Evolutionary conservation across 1,284 basidiomycete genomes (phyloP).

Genomic region (Rhodotorula sp.): DNA sequence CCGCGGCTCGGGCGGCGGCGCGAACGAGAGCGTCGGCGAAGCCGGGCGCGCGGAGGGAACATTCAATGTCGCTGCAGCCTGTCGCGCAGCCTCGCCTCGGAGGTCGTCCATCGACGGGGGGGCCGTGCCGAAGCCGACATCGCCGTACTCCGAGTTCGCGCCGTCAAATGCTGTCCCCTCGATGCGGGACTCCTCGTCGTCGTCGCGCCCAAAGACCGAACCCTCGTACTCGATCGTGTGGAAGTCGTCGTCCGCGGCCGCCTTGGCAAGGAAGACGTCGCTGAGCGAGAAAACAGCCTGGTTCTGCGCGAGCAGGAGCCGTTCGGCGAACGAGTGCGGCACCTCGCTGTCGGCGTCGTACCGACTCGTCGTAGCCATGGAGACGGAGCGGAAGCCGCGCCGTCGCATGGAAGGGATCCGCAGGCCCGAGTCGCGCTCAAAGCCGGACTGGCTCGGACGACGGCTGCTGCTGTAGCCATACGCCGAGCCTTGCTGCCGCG

Average conservation of each 20-base stretch:
- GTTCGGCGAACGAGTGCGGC: constrained; percentile 66
- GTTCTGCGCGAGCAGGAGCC: constrained; percentile 81
- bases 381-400: constrained; percentile 12
- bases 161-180: constrained; percentile 48
- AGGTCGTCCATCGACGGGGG: constrained; percentile 44
- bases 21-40: constrained; percentile 41
- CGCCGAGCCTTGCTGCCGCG: constrained; percentile 67
- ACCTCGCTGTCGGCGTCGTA: constrained; percentile 43
- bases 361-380: constrained; percentile 33
- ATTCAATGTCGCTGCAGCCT: constrained; percentile 7
- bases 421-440: constrained; percentile 26
- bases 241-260: constrained; percentile 72
- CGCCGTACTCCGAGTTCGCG: constrained; percentile 33
- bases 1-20: background rate
- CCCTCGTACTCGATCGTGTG: constrained; percentile 56
- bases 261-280: constrained; percentile 89
- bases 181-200: constrained; percentile 47
- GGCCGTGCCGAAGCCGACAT: constrained; percentile 34
- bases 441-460: constrained; percentile 5
- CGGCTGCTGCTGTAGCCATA: constrained; percentile 63
- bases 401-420: constrained; percentile 36
- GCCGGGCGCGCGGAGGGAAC: constrained; percentile 5
- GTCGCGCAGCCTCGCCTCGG: constrained; percentile 26
- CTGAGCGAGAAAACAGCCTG: constrained; percentile 84
- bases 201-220: constrained; percentile 57